Evolutionary conservation across 768 basidiomycete genomes (phyloP), one percentile per base, ranked within the genome.

Genomic region (Boletellus sp.): DNA sequence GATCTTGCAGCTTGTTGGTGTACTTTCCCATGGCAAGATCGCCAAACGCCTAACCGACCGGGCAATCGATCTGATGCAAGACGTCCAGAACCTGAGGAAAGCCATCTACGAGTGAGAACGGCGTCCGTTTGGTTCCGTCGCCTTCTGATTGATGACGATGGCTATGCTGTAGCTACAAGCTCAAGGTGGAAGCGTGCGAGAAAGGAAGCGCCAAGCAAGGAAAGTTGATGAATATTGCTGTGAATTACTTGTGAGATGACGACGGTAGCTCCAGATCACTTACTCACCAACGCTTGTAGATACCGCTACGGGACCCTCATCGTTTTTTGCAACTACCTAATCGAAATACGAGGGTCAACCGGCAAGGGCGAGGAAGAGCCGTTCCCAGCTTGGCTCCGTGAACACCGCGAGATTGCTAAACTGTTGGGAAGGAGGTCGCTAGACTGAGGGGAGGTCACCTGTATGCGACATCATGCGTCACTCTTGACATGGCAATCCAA

Each of bases 21-120:
- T 97, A 11, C 78, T 97, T 26, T 88, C 90, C 8, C 80, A 94
- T 59, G 95, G 96, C 17, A 97, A 97, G 68, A 72, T 84, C 10
- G 95, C 96, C 11, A 99, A 99, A 69, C 81, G 84, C 36, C 67
- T 98, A 52, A 85, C 93, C 0, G 95, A 98, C 66, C 74, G 81
- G 20, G 92, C 88, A 2, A 84, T 96, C 57, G 94, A 98, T 68
- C 70, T 85, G 57, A 93, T 94, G 90, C 87, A 90, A 70, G 94
- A 94, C 55, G 94, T 99, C 0, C 96, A 99, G 69, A 99, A 99
- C 64, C 74, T 99, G 34, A 83, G 96, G 32, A 91, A 90, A 66
- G 92, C 96, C 0, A 87, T 99, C 42, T 96, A 91, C 64, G 91
- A 95, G 88, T 97, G 65, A 67, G 88, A 72, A 40, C 1, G 26